phyloP scores from a whole-genome alignment of 1,139 yeast genomes.

The Geotrichum restrictum region DNA sequence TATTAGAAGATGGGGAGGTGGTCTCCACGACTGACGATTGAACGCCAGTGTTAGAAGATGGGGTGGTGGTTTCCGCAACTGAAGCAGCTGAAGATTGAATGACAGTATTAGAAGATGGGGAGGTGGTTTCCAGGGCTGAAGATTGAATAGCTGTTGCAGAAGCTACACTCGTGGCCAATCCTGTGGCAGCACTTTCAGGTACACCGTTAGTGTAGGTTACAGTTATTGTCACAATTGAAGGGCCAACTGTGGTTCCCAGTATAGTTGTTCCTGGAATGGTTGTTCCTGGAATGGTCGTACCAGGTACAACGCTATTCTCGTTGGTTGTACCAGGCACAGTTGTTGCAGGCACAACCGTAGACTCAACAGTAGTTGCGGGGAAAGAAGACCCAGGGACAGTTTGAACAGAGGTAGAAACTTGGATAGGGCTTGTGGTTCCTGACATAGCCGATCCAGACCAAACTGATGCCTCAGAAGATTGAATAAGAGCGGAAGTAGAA shows the following conservation, averaged over 20 bases:
- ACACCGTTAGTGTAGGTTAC: constrained; percentile 18
- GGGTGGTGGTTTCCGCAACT: no score
- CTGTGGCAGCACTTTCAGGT: constrained; percentile 14
- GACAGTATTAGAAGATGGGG: background rate
- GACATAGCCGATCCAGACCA: background rate
- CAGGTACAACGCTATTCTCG: constrained; percentile 16
- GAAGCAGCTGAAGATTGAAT: no score
- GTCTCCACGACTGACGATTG: no score
- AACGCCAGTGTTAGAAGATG: no score
- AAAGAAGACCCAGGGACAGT: constrained; percentile 18
- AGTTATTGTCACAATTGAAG: constrained; percentile 23
- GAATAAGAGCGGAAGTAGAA: background rate
- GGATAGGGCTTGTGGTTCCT: background rate
- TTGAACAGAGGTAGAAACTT: background rate
- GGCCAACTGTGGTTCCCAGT: constrained; percentile 22
- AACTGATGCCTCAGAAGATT: no score
- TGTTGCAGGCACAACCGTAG: constrained; percentile 13
- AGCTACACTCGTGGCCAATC: no score
- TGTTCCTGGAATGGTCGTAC: constrained; percentile 20
- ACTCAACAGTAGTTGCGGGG: constrained; percentile 23
- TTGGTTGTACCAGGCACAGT: constrained; percentile 8
- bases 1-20: no score
- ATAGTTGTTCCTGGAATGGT: constrained; percentile 23
- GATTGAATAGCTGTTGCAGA: no score
- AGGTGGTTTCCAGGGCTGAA: constrained; percentile 16